Evolutionary conservation across 345 rosid species (phyloP), one percentile per base, ranked within the genome.

Genomic region (Passiflora organensis): DNA sequence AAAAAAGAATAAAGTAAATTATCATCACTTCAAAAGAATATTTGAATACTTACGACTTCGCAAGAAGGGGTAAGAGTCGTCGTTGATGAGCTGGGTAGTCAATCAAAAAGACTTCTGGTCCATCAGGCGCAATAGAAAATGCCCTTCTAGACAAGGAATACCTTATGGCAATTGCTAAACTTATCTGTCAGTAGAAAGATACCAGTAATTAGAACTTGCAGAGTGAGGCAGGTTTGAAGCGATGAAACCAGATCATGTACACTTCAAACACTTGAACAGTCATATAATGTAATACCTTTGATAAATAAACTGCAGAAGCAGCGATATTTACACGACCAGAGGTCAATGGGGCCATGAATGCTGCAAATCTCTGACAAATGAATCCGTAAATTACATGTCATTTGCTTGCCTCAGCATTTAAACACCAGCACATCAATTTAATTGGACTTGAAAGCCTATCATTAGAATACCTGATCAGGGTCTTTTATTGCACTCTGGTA

Each of bases 261-360:
- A n/a, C n/a, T n/a, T n/a, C 8, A 37, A 37, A 37, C 41, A 6
- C 11, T 6, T 37, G 58, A 41, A 22, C 13, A 14, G 56, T 61
- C n/a, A n/a, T n/a, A n/a, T n/a, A n/a, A n/a, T n/a, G n/a, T n/a
- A n/a, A n/a, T 78, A 87, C 95, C 95, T 91, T 88, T 14, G 98
- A 55, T 46, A 72, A 38, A 65, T 85, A 82, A 47, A 88, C 64
- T 28, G 96, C 80, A 68, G 78, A 60, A 15, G 60, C 68, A 43
- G 98, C 89, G 75, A 91, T 77, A 36, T 59, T 82, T 67, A 91
- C 87, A n/a, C 98, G 86, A 28, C 98, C 98, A 58, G 80, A 77
- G 18, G 96, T 91, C 77, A 91, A 66, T 51, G 98, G 98, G 59
- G 98, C 88, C 73, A 91, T 59, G 78, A 91, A 91, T 56, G 98